Conservation (phyloP, 768 basidiomycete genomes). For the Auricularia heimuer region DNA sequence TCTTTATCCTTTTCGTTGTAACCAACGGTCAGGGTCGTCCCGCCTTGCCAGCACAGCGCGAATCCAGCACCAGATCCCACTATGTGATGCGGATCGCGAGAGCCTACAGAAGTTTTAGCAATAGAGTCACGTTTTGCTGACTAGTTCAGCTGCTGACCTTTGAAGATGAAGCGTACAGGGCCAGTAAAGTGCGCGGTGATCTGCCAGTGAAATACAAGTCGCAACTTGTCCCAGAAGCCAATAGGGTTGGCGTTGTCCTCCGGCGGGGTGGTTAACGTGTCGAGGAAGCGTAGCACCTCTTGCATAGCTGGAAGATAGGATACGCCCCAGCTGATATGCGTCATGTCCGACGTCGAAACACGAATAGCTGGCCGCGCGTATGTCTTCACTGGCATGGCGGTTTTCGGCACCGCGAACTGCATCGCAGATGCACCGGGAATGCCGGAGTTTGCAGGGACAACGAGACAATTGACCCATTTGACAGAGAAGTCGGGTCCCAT, state of each 20-base stretch:
- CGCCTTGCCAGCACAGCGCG: constrained; percentile 73
- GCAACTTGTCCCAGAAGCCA: constrained; percentile 94
- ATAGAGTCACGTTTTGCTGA: no score
- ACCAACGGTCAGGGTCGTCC: constrained; percentile 59
- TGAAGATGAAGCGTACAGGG: constrained; percentile 73
- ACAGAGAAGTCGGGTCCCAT: constrained; percentile 58
- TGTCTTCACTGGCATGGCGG: constrained; percentile 91
- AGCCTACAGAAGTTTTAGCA: constrained; percentile 37
- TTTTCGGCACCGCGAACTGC: constrained; percentile 66
- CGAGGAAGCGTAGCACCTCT: constrained; percentile 75
- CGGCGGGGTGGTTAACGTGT: constrained; percentile 67
- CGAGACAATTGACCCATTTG: constrained; percentile 59
- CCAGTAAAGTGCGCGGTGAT: constrained; percentile 53
- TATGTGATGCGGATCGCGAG: constrained; percentile 68
- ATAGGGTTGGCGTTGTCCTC: constrained; percentile 72
- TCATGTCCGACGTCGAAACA: constrained; percentile 52
- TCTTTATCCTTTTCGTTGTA: constrained; percentile 64
- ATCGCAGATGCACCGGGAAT: constrained; percentile 43
- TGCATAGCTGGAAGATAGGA: constrained; percentile 81
- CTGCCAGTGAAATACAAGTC: constrained; percentile 79
- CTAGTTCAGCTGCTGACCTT: constrained; percentile 41
- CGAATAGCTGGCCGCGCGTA: constrained; percentile 69
- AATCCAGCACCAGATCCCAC: constrained; percentile 74
- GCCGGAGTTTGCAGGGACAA: constrained; percentile 49
- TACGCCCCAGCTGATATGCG: constrained; percentile 80